Conservation (phyloP, 768 basidiomycete species). For the Naganishia onofrii region DNA sequence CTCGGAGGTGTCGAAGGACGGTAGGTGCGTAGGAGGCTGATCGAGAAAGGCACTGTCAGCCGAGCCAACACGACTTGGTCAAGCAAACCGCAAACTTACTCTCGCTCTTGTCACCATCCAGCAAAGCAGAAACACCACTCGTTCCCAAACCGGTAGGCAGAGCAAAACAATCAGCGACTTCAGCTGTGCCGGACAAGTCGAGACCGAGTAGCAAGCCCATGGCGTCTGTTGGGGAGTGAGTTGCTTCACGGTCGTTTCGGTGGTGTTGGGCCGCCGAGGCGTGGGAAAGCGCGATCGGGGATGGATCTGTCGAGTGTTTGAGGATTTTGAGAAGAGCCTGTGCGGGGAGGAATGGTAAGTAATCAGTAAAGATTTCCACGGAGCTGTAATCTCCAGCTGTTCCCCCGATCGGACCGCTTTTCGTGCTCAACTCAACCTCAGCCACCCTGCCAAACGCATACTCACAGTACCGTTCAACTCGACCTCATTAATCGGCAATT, state of each 20-base stretch:
- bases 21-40: constrained; percentile 71
- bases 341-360: constrained; percentile 8
- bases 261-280: constrained; percentile 40
- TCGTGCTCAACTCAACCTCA: not conserved
- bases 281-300: constrained; percentile 42
- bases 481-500: constrained; percentile 72
- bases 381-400: not conserved
- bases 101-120: constrained; percentile 71
- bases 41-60: not conserved
- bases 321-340: constrained; percentile 90
- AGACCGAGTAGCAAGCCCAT: constrained; percentile 85
- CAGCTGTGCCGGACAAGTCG: constrained; percentile 84
- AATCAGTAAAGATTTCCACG: not conserved
- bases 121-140: constrained; percentile 15
- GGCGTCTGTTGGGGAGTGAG: constrained; percentile 53
- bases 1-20: constrained; percentile 82
- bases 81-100: constrained; percentile 41
- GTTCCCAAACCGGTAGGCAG: constrained; percentile 41
- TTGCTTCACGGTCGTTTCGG: constrained; percentile 28
- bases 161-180: constrained; percentile 59
- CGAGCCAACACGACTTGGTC: not conserved
- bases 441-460: constrained; percentile 24
- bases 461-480: constrained; percentile 84
- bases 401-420: not conserved
- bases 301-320: constrained; percentile 81